Conservation (phyloP, 495 filamentous ascomycete species). For the Penicillium canariense region DNA sequence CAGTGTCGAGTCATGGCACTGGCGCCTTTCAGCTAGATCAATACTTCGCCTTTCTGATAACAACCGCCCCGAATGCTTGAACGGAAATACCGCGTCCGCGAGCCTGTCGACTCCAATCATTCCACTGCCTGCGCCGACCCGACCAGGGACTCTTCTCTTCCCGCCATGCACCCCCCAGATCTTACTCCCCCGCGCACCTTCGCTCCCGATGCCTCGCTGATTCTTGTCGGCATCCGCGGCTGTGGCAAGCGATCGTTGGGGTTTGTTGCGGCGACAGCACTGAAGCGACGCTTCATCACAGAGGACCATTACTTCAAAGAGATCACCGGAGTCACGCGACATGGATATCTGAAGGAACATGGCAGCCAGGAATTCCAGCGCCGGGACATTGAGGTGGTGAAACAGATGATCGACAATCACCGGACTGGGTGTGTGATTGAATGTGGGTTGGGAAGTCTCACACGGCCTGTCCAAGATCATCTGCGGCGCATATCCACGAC, state of each 20-base stretch:
- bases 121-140: neutral
- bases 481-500: slow-evolving; percentile 57
- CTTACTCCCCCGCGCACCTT: slow-evolving; percentile 52
- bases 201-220: slow-evolving; percentile 64
- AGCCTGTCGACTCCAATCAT: slow-evolving; percentile 4
- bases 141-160: slow-evolving; percentile 3
- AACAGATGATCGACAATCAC: slow-evolving; percentile 63
- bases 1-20: slow-evolving; percentile 10
- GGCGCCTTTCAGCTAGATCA: slow-evolving; percentile 3
- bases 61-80: slow-evolving; percentile 9
- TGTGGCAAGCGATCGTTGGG: slow-evolving; percentile 77
- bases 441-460: slow-evolving; percentile 60
- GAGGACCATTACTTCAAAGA: slow-evolving; percentile 75
- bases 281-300: slow-evolving; percentile 71
- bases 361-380: slow-evolving; percentile 65
- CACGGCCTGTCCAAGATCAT: slow-evolving; percentile 55
- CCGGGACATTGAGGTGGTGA: slow-evolving; percentile 64
- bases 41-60: neutral
- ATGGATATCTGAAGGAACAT: slow-evolving; percentile 59
- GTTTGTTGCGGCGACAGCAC: slow-evolving; percentile 73
- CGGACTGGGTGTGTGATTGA: slow-evolving; percentile 67
- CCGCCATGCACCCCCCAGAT: slow-evolving; percentile 39
- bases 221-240: slow-evolving; percentile 73
- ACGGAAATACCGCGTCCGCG: slow-evolving; percentile 13
- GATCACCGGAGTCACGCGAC: slow-evolving; percentile 61